Base-by-base conservation (phyloP, 2,329 filamentous ascomycete species). In the Beauveria sp. region DNA sequence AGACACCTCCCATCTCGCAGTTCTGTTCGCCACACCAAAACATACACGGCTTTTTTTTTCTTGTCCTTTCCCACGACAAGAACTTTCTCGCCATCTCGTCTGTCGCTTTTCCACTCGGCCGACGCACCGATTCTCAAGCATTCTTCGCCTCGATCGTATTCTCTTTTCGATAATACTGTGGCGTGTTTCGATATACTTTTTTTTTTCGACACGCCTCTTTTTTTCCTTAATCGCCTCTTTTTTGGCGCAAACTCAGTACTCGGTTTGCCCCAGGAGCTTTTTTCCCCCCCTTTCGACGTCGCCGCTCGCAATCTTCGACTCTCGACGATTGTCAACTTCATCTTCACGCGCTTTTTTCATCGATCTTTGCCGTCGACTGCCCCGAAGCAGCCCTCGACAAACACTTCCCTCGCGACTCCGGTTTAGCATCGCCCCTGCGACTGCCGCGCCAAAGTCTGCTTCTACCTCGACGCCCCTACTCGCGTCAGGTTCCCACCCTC, bases 1-100 rank as follows among this genome's bases (percentile, higher is more conserved):
- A 54, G 58, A 60, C 51, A 55, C 44, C 54, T 61, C 53, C 46
- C 54, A 18, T 61, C 54, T 61, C 59, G 53, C 54, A 57, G 43
- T 57, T 50, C 24, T 56, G n/a, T 57, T 61, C 28, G 58, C 52
- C 34, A 54, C 51, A 41, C 51, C 28, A 34, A 16, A 22, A 18
- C 26, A 52, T 52, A 55, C 43, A 28, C 55, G 48, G 47, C 30
- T 28, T 61, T 63, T 57, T 56, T 61, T 62, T 52, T 61, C 57
- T 54, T 53, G 43, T 34, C 26, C 37, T 46, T 44, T 55, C 55
- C 40, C 30, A 47, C 43, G 59, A 55, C 59, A 55, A 55, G 43
- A 55, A 61, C 10, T 22, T 44, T 61, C 40, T 48, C 59, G 48
- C 53, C 14, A 28, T 61, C 59, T 46, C 59, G 48, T 54, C 47